Base-by-base conservation (phyloP, 73 alveolate genomes). In the Tetrahymena elliotti region DNA sequence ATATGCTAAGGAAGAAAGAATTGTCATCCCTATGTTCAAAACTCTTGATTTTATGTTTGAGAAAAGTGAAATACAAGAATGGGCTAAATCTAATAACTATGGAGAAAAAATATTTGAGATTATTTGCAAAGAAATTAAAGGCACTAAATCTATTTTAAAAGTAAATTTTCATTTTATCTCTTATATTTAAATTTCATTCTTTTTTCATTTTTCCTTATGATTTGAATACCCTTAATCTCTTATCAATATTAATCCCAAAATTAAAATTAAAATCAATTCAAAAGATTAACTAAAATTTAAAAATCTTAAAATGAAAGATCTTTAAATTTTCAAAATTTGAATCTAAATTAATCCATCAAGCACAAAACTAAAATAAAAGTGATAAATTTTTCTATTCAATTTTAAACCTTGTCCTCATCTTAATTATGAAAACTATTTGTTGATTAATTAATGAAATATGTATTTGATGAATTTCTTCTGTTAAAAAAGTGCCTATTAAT, bases 1-100 rank as follows among this genome's bases (percentile, higher is more conserved):
- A n/a, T 94, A 94, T 31, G 83, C 40, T 6, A 35, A 41, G 38
- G 96, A 94, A 40, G 96, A 94, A 38, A 94, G 96, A 84, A 54
- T 94, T n/a, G 53, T 94, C 33, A 83, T 94, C 22, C 96, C 96
- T 15, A 37, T 94, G 33, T 94, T 94, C 54, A 94, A 94, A 39
- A 94, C 96, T n/a, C 39, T 93, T 3, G 92, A 93, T 22, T 84
- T 94, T 27, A 52, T 94, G 54, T 40, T 94, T 36, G 40, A 94
- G 31, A 94, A 94, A 22, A 93, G 84, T 27, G 96, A 94, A 84
- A 84, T 94, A 18, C 93, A 94, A 83, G 92, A 84, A 83, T 94
- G 92, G 93, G 92, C 94, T 34, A 83, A 24, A 24, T 37, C 53
- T 22, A 94, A 94, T 24, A 13, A 34, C 33, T 84, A 83, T 18